phyloP scores from a whole-genome alignment of 1,284 basidiomycete species.

The Ustilago shanxiensis region DNA sequence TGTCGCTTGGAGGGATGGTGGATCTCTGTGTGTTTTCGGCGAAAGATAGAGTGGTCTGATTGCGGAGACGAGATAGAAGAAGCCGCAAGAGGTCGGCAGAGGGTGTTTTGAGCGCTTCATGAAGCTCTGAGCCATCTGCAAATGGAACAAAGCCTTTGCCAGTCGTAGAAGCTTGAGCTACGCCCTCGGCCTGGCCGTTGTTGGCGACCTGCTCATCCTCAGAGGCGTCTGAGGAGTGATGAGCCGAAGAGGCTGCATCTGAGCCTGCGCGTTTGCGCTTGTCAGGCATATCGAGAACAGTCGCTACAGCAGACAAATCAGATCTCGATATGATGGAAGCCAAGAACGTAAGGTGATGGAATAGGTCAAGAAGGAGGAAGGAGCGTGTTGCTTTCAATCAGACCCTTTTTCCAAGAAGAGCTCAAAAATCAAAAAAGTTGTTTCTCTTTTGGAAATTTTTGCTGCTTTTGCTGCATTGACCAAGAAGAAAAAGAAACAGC shows the following conservation, averaged over 20 bases:
- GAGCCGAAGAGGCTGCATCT: slow-evolving; percentile 29
- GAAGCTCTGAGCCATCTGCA: slow-evolving; percentile 30
- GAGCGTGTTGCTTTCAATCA: neutral
- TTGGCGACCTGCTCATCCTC: slow-evolving; percentile 24
- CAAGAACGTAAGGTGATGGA: too few relatives aligned
- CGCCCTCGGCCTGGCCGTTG: slow-evolving; percentile 5
- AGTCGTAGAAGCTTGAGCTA: slow-evolving; percentile 1
- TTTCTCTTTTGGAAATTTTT: slow-evolving; percentile 29
- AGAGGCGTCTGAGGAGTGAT: slow-evolving; percentile 24
- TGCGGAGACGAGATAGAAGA: slow-evolving; percentile 39
- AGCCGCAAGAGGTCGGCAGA: slow-evolving; percentile 45
- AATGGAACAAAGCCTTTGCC: slow-evolving; percentile 35
- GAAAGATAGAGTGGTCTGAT: slow-evolving; percentile 41
- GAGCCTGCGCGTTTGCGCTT: slow-evolving; percentile 44
- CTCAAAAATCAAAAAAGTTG: too few relatives aligned
- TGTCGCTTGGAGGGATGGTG: slow-evolving; percentile 42
- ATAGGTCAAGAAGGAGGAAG: too few relatives aligned
- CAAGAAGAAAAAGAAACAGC: slow-evolving; percentile 3
- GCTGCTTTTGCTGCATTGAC: slow-evolving; percentile 11
- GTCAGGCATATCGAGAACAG: slow-evolving; percentile 23
- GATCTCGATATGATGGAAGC: slow-evolving; percentile 1
- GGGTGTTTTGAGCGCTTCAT: slow-evolving; percentile 41
- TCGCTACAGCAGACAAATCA: neutral
- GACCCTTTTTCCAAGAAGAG: too few relatives aligned
- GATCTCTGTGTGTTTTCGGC: slow-evolving; percentile 43